phyloP scores from a whole-genome alignment of 164 flowering plant species.

The Pachysandra terminalis region DNA sequence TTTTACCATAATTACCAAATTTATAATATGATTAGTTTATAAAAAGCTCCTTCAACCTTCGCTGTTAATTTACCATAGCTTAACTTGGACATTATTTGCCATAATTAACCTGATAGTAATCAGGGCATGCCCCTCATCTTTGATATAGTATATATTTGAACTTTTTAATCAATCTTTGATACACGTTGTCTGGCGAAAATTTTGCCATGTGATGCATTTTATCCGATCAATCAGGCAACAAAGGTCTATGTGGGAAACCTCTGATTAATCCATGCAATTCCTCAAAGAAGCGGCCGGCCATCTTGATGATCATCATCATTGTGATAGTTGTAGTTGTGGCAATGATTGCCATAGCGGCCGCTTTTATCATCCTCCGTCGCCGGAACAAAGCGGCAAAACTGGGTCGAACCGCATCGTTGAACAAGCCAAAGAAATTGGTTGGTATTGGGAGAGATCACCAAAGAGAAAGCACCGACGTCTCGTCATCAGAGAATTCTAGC shows the following conservation, averaged over 20 bases:
- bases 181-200: background rate
- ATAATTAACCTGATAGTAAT: too few relatives aligned
- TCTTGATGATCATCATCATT: conserved; percentile 11
- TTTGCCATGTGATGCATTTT: background rate
- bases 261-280: conserved; percentile 19
- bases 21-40: too few relatives aligned
- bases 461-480: too few relatives aligned
- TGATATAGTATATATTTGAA: too few relatives aligned
- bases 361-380: conserved; percentile 19
- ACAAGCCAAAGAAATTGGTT: conserved; percentile 4
- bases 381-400: background rate
- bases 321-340: conserved; percentile 17
- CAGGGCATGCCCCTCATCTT: too few relatives aligned
- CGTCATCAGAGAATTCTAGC: background rate
- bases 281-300: conserved; percentile 5
- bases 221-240: conserved; percentile 40
- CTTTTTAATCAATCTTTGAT: background rate
- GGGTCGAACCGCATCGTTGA: background rate
- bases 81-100: too few relatives aligned
- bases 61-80: too few relatives aligned
- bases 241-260: conserved; percentile 53
- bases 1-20: too few relatives aligned
- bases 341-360: conserved; percentile 15
- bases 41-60: too few relatives aligned
- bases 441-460: conserved; percentile 3